These are phyloP conservation scores for Penicillium nucicola DNA, from an alignment of 495 filamentous ascomycete species.

Conservation along the genomic window DNA sequence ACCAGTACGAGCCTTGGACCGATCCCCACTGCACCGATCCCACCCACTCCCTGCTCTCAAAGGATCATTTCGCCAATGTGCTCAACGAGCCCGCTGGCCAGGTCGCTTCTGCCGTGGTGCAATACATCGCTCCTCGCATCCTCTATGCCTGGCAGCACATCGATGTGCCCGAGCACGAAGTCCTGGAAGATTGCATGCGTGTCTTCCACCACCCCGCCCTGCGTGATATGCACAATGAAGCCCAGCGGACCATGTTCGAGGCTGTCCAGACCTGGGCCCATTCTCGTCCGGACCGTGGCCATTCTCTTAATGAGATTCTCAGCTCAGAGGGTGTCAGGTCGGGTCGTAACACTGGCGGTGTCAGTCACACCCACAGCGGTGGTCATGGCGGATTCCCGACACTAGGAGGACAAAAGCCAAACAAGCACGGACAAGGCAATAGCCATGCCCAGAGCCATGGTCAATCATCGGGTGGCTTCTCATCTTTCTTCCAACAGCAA, in stretches of 20 bases:
- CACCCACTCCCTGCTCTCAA: constrained; percentile 90
- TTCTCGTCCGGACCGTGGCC: constrained; percentile 58
- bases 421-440: constrained; percentile 9
- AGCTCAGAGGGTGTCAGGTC: constrained; percentile 75
- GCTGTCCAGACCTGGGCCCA: constrained; percentile 75
- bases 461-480: constrained; percentile 9
- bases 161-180: constrained; percentile 71
- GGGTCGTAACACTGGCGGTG: constrained; percentile 68
- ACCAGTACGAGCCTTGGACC: constrained; percentile 90
- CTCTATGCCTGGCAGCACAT: constrained; percentile 89
- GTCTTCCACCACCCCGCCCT: constrained; percentile 89
- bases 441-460: constrained; percentile 12
- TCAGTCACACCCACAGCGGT: constrained; percentile 34
- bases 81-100: constrained; percentile 85
- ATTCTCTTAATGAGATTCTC: constrained; percentile 63
- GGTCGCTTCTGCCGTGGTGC: constrained; percentile 72
- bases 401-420: constrained; percentile 14
- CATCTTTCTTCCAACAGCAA: constrained; percentile 19
- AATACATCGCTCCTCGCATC: constrained; percentile 82
- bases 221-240: constrained; percentile 66
- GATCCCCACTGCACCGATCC: constrained; percentile 83
- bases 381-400: constrained; percentile 25
- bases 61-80: constrained; percentile 94
- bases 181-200: constrained; percentile 69
- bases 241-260: constrained; percentile 83